A percentile compares a stretch with the other conserved stretches of the same genome.
Conservation (phyloP, 2,329 filamentous ascomycete genomes). For the Blumeria hordei region DNA sequence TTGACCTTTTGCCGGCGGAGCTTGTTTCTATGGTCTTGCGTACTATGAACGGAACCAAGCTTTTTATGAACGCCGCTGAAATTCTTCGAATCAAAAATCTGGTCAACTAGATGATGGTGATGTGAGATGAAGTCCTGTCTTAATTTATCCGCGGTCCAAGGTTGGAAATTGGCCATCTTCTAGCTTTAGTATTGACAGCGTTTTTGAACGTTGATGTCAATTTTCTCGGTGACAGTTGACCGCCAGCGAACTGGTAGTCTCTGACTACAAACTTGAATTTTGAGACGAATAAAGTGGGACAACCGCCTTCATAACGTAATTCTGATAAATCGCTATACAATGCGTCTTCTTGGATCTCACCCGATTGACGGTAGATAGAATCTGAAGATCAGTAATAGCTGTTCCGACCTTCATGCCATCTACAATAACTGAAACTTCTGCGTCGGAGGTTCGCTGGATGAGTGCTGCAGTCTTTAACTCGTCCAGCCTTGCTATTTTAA, state of each 20-base stretch:
- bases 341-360: no score
- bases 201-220: neutral
- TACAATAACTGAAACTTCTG: neutral
- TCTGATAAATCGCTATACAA: neutral
- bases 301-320: neutral
- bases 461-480: neutral
- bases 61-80: neutral
- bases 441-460: neutral
- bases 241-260: neutral
- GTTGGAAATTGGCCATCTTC: neutral
- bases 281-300: neutral
- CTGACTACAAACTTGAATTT: neutral
- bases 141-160: neutral
- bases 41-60: neutral
- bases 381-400: neutral
- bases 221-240: neutral
- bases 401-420: neutral
- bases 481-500: neutral
- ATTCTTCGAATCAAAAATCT: neutral
- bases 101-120: neutral
- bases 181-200: neutral
- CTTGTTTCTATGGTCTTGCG: no score
- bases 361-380: neutral
- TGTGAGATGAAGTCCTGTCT: no score
- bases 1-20: no score